Base-by-base conservation (phyloP, 2,329 filamentous ascomycete genomes). In the Pleomassaria siparia region DNA sequence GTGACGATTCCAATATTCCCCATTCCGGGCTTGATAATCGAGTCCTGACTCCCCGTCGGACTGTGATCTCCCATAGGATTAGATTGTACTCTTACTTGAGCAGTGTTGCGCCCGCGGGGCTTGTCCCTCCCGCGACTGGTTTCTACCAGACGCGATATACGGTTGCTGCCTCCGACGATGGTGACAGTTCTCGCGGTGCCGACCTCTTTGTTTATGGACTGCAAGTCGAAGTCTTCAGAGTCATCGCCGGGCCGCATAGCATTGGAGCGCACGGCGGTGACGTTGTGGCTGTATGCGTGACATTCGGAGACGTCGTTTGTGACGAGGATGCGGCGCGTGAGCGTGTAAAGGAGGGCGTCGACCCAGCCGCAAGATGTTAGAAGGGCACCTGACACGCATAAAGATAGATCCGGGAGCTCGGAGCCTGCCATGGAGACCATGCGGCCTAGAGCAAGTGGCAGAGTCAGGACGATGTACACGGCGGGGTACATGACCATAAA, bases 401-500 rank as follows among this genome's bases (percentile, higher is more conserved):
- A 85, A 61, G 81, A 85, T 0, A 64, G 69, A 1, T 82, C 71
- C 0, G 79, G 75, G 3, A 83, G 74, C 0, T 71, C 41, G 4
- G 55, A 54, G 6, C 67, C 68, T 1, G 62, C 65, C 69, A 72
- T 72, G 16, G 64, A 57, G 12, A 65, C 60, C 69, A 72, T 72
- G 28, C 69, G 64, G 6, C 67, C 69, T 5, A 70, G 58, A 7
- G 84, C 84, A 1, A 89, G 74, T 0, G 86, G 86, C 0, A 84
- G 75, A 0, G 85, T 88, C 54, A 86, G 83, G 15, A 85, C 48
- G 2, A 86, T 76, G 63, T 88, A 88, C 49, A 86, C 83, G 51
- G 83, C 63, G 0, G 86, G 85, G 52, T 88, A 88, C 25, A 87
- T 72, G 35, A 87, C 67, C 78, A 81, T 81, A 58, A 87, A 84